Conservation (phyloP, 352 stramenopile genomes). For the Globisporangium polare region DNA sequence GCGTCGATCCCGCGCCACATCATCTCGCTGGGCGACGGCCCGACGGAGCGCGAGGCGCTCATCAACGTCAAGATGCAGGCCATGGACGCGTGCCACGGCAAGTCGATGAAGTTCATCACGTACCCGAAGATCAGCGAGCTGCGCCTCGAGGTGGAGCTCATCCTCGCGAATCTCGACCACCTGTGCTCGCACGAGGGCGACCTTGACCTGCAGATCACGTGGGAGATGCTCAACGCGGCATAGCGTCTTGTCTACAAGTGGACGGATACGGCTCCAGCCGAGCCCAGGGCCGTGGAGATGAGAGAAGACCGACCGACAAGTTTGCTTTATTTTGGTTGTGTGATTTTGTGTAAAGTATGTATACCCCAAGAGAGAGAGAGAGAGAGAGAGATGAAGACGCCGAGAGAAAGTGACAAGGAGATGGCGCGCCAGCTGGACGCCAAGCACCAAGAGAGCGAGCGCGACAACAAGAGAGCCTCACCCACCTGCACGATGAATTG, state of each 20-base stretch:
- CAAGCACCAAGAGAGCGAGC: not conserved
- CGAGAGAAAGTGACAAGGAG: conserved; percentile 16
- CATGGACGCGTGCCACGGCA: conserved; percentile 75
- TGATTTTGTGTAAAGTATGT: conserved; percentile 43
- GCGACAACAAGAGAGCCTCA: too few relatives aligned
- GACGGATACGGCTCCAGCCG: not conserved
- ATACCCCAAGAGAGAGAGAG: conserved; percentile 3
- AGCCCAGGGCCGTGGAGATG: not conserved
- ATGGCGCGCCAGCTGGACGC: not conserved
- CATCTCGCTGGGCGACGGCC: conserved; percentile 79
- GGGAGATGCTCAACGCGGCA: conserved; percentile 72
- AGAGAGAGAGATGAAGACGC: conserved; percentile 19
- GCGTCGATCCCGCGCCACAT: conserved; percentile 60
- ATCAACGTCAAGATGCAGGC: conserved; percentile 86
- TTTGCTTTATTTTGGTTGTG: conserved; percentile 24
- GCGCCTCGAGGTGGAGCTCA: conserved; percentile 75
- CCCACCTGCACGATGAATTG: conserved; percentile 5
- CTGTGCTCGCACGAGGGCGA: conserved; percentile 81
- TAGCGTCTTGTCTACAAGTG: conserved; percentile 14
- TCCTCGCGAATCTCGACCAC: conserved; percentile 75
- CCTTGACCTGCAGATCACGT: conserved; percentile 81
- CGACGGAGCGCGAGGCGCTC: conserved; percentile 77
- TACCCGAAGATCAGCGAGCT: conserved; percentile 84
- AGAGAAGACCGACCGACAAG: not conserved
- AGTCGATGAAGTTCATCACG: conserved; percentile 87